A percentile compares a stretch with the other conserved stretches of the same genome.
Conservation (phyloP, 768 basidiomycete genomes). For the Lactarius tabidus region DNA sequence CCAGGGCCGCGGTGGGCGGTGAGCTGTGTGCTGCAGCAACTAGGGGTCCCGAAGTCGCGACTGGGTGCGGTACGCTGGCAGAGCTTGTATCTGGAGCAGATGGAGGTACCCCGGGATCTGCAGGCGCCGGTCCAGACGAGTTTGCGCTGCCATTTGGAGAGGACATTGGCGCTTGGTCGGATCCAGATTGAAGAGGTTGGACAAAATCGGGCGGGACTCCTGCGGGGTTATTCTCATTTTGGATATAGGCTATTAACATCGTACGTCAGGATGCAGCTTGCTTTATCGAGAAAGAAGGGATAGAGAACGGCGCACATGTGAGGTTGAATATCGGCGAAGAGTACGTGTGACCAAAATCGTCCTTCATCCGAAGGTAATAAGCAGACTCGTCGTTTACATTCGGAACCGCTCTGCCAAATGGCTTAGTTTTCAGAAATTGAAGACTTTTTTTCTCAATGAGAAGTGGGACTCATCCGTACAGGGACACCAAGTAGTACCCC, state of each 20-base stretch:
- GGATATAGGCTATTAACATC: slow-evolving; percentile 1
- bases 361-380: slow-evolving; percentile 33
- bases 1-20: slow-evolving; percentile 33
- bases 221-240: slow-evolving; percentile 7
- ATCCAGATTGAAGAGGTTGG: neutral
- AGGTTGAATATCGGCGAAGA: slow-evolving; percentile 33
- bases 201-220: neutral
- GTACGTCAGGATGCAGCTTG: neutral
- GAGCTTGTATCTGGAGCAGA: slow-evolving; percentile 3
- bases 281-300: neutral
- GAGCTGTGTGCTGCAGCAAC: slow-evolving; percentile 28
- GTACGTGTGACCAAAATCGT: slow-evolving; percentile 29
- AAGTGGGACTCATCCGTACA: slow-evolving; percentile 23
- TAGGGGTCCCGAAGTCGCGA: slow-evolving; percentile 19
- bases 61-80: slow-evolving; percentile 2
- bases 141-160: neutral
- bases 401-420: slow-evolving; percentile 27
- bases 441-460: neutral
- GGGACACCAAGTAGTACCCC: slow-evolving; percentile 29
- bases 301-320: slow-evolving; percentile 27
- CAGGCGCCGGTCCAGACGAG: neutral
- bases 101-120: slow-evolving; percentile 1
- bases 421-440: slow-evolving; percentile 21
- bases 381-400: slow-evolving; percentile 26
- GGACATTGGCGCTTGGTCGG: slow-evolving; percentile 12